Percentiles rank a stretch among this genome's conserved stretches.
Evolutionary conservation across 176 grass and related monocot species (phyloP).

Genomic region (Ananas comosus): DNA sequence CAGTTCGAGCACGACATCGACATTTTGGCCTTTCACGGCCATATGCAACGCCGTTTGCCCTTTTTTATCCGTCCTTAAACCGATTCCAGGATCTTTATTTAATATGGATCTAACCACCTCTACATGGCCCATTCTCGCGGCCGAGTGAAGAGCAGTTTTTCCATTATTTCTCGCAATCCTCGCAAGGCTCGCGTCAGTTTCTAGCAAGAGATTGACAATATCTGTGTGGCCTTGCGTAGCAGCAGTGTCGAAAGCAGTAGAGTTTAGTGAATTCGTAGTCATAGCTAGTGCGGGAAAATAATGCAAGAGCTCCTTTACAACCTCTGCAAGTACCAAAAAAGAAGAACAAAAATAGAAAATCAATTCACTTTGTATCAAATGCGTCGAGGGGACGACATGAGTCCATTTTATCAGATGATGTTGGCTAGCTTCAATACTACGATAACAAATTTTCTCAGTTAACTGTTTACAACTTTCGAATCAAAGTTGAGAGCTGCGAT

Average conservation of each 20-base stretch:
- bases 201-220: constrained; percentile 82
- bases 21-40: constrained; percentile 91
- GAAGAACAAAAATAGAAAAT: too few species aligned
- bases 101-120: constrained; percentile 67
- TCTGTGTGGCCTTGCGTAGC: constrained; percentile 76
- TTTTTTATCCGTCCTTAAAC: constrained; percentile 89
- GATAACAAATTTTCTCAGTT: too few species aligned
- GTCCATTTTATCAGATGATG: too few species aligned
- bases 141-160: constrained; percentile 82
- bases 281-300: constrained; percentile 77
- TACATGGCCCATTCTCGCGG: constrained; percentile 93
- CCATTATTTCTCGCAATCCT: constrained; percentile 85
- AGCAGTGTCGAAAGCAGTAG: constrained; percentile 89
- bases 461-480: too few species aligned
- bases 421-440: too few species aligned
- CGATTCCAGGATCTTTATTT: constrained; percentile 73
- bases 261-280: constrained; percentile 84
- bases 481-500: too few species aligned
- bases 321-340: constrained; percentile 29
- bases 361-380: neutral
- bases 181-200: constrained; percentile 75
- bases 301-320: constrained; percentile 64
- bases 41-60: constrained; percentile 93
- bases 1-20: constrained; percentile 60
- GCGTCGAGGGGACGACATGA: neutral